Evolutionary conservation across 2,329 filamentous ascomycete genomes (phyloP).

Genomic region (Nemania abortiva): DNA sequence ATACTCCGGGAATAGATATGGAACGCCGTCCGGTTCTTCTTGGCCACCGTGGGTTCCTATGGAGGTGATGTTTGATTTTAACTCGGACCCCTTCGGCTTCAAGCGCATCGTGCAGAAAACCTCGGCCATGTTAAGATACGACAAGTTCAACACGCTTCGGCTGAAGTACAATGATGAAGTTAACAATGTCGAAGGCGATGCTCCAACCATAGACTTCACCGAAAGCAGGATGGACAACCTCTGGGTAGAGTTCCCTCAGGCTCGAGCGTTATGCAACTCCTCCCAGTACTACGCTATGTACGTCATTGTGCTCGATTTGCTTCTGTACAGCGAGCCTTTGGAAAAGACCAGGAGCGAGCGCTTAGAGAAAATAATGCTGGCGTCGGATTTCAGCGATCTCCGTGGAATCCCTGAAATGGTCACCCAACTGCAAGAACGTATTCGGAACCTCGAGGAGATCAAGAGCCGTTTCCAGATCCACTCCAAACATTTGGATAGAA

Average conservation of each 20-base stretch:
- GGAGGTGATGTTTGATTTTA: constrained; percentile 98
- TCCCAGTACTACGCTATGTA: constrained; percentile 98
- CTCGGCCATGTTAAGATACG: constrained; percentile 91
- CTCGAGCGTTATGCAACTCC: constrained; percentile 95
- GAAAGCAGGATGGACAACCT: constrained; percentile 94
- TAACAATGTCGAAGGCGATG: constrained; percentile 70
- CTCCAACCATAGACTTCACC: constrained; percentile 65
- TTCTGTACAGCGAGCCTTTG: constrained; percentile 94
- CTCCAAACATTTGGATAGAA: constrained; percentile 84
- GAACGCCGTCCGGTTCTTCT: constrained; percentile 82
- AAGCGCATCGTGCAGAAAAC: constrained; percentile 97
- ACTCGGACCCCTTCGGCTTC: constrained; percentile 95
- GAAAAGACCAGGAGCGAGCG: constrained; percentile 98
- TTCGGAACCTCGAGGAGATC: constrained; percentile 94
- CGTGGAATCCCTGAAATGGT: constrained; percentile 95
- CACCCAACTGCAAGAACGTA: constrained; percentile 88
- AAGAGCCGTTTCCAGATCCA: constrained; percentile 97
- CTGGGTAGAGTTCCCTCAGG: constrained; percentile 95
- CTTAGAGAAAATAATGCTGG: constrained; percentile 98
- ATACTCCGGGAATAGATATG: constrained; percentile 95
- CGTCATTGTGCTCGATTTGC: constrained; percentile 93
- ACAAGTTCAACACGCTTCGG: constrained; percentile 97
- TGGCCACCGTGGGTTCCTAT: constrained; percentile 99
- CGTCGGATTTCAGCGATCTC: constrained; percentile 97
- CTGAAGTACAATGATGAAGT: constrained; percentile 98